Evolutionary conservation across 2,329 filamentous ascomycete genomes (phyloP).

Genomic region (Remersonia thermophila): DNA sequence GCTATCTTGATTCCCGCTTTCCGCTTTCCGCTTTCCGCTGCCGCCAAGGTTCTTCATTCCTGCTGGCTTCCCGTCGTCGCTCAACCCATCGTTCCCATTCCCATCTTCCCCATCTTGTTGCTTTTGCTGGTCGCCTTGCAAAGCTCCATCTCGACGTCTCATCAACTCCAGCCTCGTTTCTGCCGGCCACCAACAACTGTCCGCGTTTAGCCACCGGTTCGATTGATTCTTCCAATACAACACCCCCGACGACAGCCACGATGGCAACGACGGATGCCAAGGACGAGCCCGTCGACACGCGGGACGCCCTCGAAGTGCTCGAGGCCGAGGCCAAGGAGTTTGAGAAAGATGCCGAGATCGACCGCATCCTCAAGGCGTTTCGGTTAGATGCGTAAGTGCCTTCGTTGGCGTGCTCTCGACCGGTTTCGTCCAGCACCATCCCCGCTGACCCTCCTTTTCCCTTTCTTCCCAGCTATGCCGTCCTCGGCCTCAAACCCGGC

Average conservation of each 20-base stretch:
- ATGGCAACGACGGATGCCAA: conserved; percentile 28
- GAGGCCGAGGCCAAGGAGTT: conserved; percentile 82
- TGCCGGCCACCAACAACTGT: too few species aligned
- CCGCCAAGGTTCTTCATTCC: too few species aligned
- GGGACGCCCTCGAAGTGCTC: conserved; percentile 65
- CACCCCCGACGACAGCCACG: conserved; percentile 5
- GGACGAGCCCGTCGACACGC: conserved; percentile 35
- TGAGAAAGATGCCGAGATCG: conserved; percentile 93
- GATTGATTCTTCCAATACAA: too few species aligned
- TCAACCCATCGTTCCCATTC: too few species aligned
- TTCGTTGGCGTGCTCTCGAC: not conserved
- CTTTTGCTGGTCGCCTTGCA: too few species aligned
- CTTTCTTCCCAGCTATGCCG: conserved; percentile 55
- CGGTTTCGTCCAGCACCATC: too few species aligned
- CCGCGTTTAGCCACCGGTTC: too few species aligned
- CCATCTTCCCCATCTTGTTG: too few species aligned
- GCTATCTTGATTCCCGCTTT: too few species aligned
- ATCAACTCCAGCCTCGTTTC: not conserved
- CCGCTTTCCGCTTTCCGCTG: too few species aligned
- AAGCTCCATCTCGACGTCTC: too few species aligned
- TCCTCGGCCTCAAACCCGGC: conserved; percentile 89
- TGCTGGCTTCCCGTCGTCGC: not conserved
- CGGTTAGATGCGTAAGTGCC: conserved; percentile 50
- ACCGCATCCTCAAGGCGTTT: conserved; percentile 85
- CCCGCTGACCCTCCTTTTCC: not conserved